Evolutionary conservation across 768 basidiomycete genomes (phyloP), one percentile per base, ranked within the genome.

Genomic region (Suillus clintonianus): DNA sequence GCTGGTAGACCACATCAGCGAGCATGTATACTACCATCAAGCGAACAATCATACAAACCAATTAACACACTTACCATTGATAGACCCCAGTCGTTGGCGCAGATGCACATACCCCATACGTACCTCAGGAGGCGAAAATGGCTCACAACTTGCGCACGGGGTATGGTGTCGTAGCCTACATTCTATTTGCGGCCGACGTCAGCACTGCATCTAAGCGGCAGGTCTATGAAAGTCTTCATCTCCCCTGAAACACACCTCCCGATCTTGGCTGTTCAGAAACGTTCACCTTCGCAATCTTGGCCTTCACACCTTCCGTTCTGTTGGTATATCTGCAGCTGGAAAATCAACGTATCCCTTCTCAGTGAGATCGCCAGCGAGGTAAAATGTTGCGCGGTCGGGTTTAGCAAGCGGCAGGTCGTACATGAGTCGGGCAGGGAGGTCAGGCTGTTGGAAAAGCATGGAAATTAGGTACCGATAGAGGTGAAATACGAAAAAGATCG

Each of bases 341-440:
- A 76, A 78, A 39, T 76, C 73, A 0, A 70, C 76, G 45, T 76
- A 79, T n/a, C 77, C 77, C 13, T 64, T 68, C 10, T 71, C 70
- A n/a, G 69, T 70, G 11, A 15, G 34, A n/a, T 72, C 69, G 4
- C 70, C 69, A 1, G 64, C 27, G 6, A 61, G 59, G 60, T 78
- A 79, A 42, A 73, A 79, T 32, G 66, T 69, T 36, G 68, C 68
- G 27, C 75, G 65, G 54, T 76, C 69, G 7, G 64, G 68, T 1
- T 64, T 48, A 5, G 68, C 65, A 58, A 80, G 64, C 8, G 74
- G 65, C 5, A 77, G 65, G 17, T 73, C 57, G 7, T 76, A 62
- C 42, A 66, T 50, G 9, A 79, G 68, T 32, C 79, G 71, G 37
- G 66, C 67, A 1, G 77, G 74, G n/a, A 79, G 67, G 64, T 79